Conservation (phyloP, 2,329 filamentous ascomycete genomes). For the Alternaria sp. region DNA sequence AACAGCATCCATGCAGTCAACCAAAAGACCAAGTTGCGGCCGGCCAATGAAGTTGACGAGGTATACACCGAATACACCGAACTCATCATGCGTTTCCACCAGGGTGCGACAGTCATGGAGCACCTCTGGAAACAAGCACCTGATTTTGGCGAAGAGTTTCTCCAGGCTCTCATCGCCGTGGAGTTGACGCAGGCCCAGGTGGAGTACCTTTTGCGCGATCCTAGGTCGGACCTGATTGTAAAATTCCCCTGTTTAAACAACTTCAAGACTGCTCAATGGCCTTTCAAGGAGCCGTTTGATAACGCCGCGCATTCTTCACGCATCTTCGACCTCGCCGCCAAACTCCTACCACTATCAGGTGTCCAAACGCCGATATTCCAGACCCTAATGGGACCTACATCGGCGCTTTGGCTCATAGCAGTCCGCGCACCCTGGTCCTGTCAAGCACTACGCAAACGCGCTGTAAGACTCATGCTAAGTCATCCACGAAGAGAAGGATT, state of each 20-base stretch:
- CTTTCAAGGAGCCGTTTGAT: constrained; percentile 31
- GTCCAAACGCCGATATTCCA: constrained; percentile 38
- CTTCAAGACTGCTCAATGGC: constrained; percentile 19
- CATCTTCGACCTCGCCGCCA: constrained; percentile 31
- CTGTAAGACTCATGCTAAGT: constrained; percentile 37
- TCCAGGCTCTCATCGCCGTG: constrained; percentile 17
- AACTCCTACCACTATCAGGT: constrained; percentile 19
- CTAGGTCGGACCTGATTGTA: constrained; percentile 19
- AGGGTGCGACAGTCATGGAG: constrained; percentile 16
- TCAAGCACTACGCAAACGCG: constrained; percentile 33
- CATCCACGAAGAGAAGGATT: constrained; percentile 57
- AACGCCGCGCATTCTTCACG: constrained; percentile 22
- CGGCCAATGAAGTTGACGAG: constrained; percentile 25
- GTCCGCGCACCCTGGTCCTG: constrained; percentile 32
- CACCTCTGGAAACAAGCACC: constrained; percentile 13
- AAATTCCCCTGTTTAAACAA: constrained; percentile 21
- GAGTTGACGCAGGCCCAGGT: constrained; percentile 25
- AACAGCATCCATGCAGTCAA: constrained; percentile 41
- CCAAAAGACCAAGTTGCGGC: constrained; percentile 24
- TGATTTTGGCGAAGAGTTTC: constrained; percentile 5
- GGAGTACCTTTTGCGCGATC: constrained; percentile 26
- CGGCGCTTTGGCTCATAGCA: constrained; percentile 41
- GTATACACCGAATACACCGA: constrained; percentile 15
- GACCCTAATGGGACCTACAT: constrained; percentile 33
- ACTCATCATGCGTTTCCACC: constrained; percentile 20